These are phyloP conservation scores for Lentinula aciculospora DNA, from an alignment of 768 basidiomycete genomes.

Conservation along the genomic window DNA sequence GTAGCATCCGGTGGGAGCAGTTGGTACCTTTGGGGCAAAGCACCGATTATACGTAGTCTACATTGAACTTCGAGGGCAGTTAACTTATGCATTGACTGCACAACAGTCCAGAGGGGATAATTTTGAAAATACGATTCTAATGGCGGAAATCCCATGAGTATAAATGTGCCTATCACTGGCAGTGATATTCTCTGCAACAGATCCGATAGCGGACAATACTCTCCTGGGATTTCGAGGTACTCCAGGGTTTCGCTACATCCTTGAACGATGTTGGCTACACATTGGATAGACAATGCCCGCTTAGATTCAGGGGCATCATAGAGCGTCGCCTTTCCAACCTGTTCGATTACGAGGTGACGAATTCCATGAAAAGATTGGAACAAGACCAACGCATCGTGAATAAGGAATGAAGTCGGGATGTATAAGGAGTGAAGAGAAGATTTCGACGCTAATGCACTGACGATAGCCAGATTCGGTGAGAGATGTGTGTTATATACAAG, in stretches of 20 bases:
- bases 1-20: conserved; percentile 2
- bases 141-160: conserved; percentile 2
- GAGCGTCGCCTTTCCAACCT: not conserved
- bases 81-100: not conserved
- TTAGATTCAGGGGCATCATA: not conserved
- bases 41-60: conserved; percentile 2
- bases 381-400: not conserved
- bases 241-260: conserved; percentile 2
- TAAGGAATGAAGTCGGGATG: not conserved
- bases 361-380: not conserved
- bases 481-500: not conserved
- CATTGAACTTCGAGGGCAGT: conserved; percentile 2
- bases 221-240: conserved; percentile 4
- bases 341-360: not conserved
- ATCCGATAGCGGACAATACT: conserved; percentile 1
- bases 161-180: not conserved
- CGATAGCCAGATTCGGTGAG: not conserved
- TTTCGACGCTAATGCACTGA: not conserved
- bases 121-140: not conserved
- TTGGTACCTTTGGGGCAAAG: conserved; percentile 2
- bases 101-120: conserved; percentile 4
- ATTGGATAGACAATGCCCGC: not conserved
- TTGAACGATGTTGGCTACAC: conserved; percentile 1
- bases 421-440: not conserved
- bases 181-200: not conserved